Conservation (phyloP, 2,329 filamentous ascomycete species). For the Orbilia quercus region DNA sequence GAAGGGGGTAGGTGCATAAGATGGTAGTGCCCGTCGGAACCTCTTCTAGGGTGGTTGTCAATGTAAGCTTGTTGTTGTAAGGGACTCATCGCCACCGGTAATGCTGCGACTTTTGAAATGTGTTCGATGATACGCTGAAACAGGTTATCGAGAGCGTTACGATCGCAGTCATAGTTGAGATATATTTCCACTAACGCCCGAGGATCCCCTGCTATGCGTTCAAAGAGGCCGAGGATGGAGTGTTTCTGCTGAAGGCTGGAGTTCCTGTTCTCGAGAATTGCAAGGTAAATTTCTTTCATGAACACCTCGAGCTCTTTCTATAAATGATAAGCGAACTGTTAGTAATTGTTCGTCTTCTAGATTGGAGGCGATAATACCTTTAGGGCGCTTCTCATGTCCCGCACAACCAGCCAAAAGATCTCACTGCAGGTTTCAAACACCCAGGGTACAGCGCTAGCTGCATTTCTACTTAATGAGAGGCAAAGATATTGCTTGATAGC, state of each 20-base stretch:
- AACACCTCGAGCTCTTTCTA: constrained; percentile 98
- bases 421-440: constrained; percentile 97
- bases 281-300: constrained; percentile 94
- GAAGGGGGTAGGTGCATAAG: constrained; percentile 81
- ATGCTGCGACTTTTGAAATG: constrained; percentile 84
- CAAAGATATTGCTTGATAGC: constrained; percentile 97
- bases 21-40: constrained; percentile 85
- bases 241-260: constrained; percentile 91
- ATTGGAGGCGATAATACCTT: constrained; percentile 71
- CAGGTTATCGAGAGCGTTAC: constrained; percentile 91
- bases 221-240: constrained; percentile 86
- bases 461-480: constrained; percentile 92
- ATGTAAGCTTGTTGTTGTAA: constrained; percentile 87
- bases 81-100: constrained; percentile 78
- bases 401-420: constrained; percentile 97
- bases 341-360: constrained; percentile 33
- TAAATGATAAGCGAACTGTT: constrained; percentile 14
- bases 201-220: constrained; percentile 84
- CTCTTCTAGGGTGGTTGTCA: constrained; percentile 71
- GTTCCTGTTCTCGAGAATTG: constrained; percentile 86
- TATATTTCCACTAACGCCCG: constrained; percentile 93
- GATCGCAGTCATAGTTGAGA: constrained; percentile 97
- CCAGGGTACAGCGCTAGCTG: constrained; percentile 87
- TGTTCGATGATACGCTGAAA: constrained; percentile 95
- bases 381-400: constrained; percentile 89